A percentile compares a stretch with the other conserved stretches of the same genome.
Evolutionary conservation across 2,329 filamentous ascomycete genomes (phyloP).

Genomic region (Aureobasidium sp.): DNA sequence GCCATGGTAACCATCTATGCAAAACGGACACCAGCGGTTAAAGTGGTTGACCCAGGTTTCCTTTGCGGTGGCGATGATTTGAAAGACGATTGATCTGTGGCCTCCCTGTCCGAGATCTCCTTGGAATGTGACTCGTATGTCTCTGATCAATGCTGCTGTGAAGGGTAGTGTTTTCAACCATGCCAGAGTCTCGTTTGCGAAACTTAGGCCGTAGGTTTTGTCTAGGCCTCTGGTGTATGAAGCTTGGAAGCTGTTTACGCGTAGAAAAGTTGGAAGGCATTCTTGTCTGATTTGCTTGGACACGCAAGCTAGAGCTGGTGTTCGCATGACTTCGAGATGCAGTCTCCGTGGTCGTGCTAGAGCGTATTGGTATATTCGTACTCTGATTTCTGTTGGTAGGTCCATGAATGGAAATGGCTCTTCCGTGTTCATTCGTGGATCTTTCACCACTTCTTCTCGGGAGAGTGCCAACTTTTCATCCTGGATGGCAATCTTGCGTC

Average conservation of each 20-base stretch:
- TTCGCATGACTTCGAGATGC: neutral
- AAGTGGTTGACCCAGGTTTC: neutral
- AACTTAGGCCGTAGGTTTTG: neutral
- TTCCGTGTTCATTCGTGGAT: neutral
- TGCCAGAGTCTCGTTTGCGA: neutral
- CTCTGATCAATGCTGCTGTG: neutral
- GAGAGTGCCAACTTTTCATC: neutral
- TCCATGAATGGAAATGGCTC: neutral
- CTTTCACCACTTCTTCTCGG: neutral
- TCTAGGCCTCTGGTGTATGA: neutral
- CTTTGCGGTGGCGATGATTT: neutral
- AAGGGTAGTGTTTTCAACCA: neutral
- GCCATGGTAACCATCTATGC: constrained; percentile 5
- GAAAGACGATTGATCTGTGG: neutral
- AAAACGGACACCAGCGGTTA: neutral
- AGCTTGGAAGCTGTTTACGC: neutral
- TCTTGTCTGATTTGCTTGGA: neutral
- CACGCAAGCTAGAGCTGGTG: neutral
- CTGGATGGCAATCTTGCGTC: neutral
- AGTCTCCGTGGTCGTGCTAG: neutral
- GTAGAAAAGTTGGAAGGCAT: neutral
- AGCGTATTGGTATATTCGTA: neutral
- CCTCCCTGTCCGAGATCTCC: neutral
- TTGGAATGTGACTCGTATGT: constrained; percentile 5
- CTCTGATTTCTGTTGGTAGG: constrained; percentile 2